Evolutionary conservation across 257 asterid genomes (phyloP), one percentile per base, ranked within the genome.

Genomic region (Rauvolfia tetraphylla): DNA sequence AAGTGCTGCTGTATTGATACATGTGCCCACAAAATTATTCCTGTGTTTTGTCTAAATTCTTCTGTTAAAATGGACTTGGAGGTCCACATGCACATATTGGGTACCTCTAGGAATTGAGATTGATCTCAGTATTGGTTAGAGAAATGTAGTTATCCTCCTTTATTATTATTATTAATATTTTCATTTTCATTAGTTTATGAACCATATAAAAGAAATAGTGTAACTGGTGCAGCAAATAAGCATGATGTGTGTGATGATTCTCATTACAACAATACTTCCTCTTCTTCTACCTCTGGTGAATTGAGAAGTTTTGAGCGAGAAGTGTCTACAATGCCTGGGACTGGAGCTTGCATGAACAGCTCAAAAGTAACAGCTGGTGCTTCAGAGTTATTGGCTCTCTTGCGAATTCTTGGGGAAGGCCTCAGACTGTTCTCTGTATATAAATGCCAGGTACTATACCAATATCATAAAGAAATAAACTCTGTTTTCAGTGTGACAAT

Each of bases 381-480:
- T 77, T 86, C 90, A 27, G 98, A 92, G 79, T 75, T 90, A 79
- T 73, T 95, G 83, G 78, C 84, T 41, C 96, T 95, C 76, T 84
- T 95, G 79, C 87, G 88, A 89, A 91, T 87, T 86, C 84, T 95
- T 78, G 99, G 99, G 53, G 99, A 95, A 78, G 97, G 98, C 77
- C 91, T 87, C 73, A 88, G 97, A 83, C 96, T 93, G 78, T 91
- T 93, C 67, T 87, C 96, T 79, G 82, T 91, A 57, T 93, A 89
- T 79, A 88, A 90, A 84, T 89, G 97, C 86, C 95, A 90, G 98
- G 98, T 94, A 87, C 38, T 61, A 20, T 46, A 65, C 65, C 65
- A 56, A 48, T 72, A 74, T 78, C 79, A 68, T 67, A 42, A 78
- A 75, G 59, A 68, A 75, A 72, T 65, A 34, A 58, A 38, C 49